phyloP scores from a whole-genome alignment of 108 stramenopile species.

The Skeletonema tropicum region DNA sequence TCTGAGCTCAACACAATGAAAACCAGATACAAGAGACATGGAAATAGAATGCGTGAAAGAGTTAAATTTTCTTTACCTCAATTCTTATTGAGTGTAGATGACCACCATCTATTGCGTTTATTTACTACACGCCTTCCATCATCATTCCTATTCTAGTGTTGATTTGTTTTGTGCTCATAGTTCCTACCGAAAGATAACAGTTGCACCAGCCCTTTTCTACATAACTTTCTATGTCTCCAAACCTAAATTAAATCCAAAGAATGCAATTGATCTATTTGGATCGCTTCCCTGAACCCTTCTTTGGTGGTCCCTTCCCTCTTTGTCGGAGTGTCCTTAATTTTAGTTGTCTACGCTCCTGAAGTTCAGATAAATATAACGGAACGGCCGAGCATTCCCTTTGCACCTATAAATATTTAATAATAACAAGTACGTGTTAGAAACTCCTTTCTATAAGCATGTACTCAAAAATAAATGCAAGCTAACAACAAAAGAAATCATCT shows the following conservation, averaged over 20 bases:
- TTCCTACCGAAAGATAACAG: neutral
- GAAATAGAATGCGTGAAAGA: no score
- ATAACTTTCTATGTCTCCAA: neutral
- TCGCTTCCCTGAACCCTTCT: constrained; percentile 85
- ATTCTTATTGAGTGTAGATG: neutral
- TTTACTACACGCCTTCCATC: neutral
- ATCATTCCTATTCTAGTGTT: neutral
- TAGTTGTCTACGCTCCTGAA: constrained; percentile 65
- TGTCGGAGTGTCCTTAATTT: constrained; percentile 71
- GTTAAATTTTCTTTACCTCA: neutral
- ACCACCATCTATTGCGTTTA: neutral
- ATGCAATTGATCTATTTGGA: constrained; percentile 31
- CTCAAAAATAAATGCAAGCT: constrained; percentile 6
- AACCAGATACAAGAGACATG: no score
- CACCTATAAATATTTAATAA: constrained; percentile 6
- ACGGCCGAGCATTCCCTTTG: constrained; percentile 37
- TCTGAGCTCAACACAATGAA: no score
- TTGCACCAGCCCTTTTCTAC: neutral
- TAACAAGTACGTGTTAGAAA: neutral
- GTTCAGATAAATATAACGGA: constrained; percentile 62
- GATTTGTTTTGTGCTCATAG: neutral
- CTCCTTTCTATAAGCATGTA: neutral
- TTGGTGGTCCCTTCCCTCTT: constrained; percentile 90
- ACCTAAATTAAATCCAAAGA: neutral
- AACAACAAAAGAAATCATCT: neutral